phyloP scores from a whole-genome alignment of 768 basidiomycete species.

The Phylloporus sp. region DNA sequence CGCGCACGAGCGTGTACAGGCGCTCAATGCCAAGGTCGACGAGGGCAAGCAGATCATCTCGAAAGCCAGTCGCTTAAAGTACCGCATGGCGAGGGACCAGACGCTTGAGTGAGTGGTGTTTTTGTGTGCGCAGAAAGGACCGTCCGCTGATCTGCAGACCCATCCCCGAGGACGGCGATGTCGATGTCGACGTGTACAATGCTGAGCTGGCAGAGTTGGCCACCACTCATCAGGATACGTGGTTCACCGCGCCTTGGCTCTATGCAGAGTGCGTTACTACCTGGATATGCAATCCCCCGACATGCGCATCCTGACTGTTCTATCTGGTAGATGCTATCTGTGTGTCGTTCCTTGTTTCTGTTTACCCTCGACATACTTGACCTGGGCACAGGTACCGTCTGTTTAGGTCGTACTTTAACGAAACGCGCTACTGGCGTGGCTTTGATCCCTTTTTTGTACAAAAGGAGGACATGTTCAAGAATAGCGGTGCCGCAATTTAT shows the following conservation, averaged over 20 bases:
- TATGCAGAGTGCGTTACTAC: constrained; percentile 74
- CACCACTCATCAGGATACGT: constrained; percentile 53
- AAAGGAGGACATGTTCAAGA: constrained; percentile 79
- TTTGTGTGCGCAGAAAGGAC: not conserved
- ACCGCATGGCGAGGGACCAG: constrained; percentile 81
- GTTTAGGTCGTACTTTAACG: constrained; percentile 66
- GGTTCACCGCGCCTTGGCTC: constrained; percentile 96
- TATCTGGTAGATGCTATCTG: constrained; percentile 64
- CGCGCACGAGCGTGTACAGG: constrained; percentile 16
- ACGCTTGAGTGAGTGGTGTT: constrained; percentile 51
- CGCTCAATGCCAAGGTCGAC: constrained; percentile 43
- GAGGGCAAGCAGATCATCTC: constrained; percentile 81
- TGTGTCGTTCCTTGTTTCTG: constrained; percentile 30
- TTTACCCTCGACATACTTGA: not conserved
- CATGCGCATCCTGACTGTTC: not conserved
- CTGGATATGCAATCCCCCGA: not conserved
- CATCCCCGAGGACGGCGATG: constrained; percentile 73
- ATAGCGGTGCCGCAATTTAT: constrained; percentile 72
- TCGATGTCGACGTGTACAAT: constrained; percentile 74
- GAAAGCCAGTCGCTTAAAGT: constrained; percentile 73
- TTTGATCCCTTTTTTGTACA: constrained; percentile 83
- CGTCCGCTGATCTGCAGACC: constrained; percentile 37
- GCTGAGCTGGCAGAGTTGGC: constrained; percentile 54
- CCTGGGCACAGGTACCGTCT: constrained; percentile 66
- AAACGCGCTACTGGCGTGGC: constrained; percentile 62